Evolutionary conservation across 2,329 filamentous ascomycete species (phyloP), one percentile per base, ranked within the genome.

Genomic region (Claviceps quebecensis): DNA sequence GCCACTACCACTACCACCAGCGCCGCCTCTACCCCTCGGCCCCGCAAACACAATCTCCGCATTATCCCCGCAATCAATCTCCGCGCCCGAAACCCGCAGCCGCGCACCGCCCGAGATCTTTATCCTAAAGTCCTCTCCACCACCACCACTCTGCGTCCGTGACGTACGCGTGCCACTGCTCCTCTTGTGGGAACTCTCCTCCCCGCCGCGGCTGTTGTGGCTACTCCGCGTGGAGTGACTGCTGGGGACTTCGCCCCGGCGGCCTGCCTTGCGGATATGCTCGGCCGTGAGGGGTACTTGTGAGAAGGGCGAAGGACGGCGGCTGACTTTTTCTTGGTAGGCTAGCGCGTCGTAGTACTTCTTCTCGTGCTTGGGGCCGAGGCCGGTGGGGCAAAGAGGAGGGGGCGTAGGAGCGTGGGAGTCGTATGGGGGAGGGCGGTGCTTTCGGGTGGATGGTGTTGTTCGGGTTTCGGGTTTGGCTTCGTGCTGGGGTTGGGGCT

Each of bases 141-240:
- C 29, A 9, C 26, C 26, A 34, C 29, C 9, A 34, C 29, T 34
- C 29, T 34, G 29, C 9, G 29, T 74, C 3, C 64, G 65, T 4
- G 65, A 69, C 7, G 75, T 77, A 37, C 75, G 69, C 4, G 79
- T 83, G 9, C 80, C 80, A 29, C 76, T 77, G 50, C 78, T 82
- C 55, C 76, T 75, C 56, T 73, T 74, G 63, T 75, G 81, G 52
- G 82, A 80, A 63, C 79, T 83, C 52, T 83, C 79, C 57, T 83
- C 80, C 44, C 72, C 78, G 60, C 80, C 83, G 22, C 64, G 73
- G 55, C 72, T 80, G 60, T 80, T 83, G 19, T 64, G 72, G 55
- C 72, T 80, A 69, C 75, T 81, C 56, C 73, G 73, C 49, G 72
- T 81, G 40, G 75, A 80, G 23, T 72, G 72, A 60, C 74, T 79